Percentiles rank a stretch among this genome's conserved stretches.
These are phyloP conservation scores for Oemleria cerasiformis DNA, from an alignment of 306 rosid species.

Conservation along the genomic window DNA sequence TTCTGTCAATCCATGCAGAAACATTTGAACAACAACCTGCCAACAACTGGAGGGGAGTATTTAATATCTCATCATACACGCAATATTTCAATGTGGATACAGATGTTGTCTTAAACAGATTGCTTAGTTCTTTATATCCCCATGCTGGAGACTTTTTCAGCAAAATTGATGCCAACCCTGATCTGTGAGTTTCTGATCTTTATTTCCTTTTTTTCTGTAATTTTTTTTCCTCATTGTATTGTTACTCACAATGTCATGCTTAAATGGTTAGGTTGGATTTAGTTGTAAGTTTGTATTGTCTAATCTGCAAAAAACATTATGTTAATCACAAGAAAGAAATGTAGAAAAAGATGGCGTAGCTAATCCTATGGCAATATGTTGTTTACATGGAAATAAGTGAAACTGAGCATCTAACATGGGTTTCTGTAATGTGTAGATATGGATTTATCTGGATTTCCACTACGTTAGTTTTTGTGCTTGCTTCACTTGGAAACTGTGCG, in stretches of 20 bases:
- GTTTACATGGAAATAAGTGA: conserved; percentile 4
- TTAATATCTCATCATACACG: conserved; percentile 72
- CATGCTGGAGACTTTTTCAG: conserved; percentile 72
- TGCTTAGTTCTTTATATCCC: conserved; percentile 81
- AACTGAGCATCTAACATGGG: conserved; percentile 20
- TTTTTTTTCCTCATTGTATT: neutral
- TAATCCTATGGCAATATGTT: neutral
- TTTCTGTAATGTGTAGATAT: conserved; percentile 30
- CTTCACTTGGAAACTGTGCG: conserved; percentile 88
- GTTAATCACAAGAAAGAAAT: neutral
- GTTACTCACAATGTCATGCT: neutral
- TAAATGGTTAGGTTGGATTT: neutral
- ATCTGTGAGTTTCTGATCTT: conserved; percentile 61
- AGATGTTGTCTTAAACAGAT: conserved; percentile 69
- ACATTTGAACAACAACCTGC: conserved; percentile 84
- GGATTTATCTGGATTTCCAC: conserved; percentile 96
- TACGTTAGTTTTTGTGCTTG: conserved; percentile 82
- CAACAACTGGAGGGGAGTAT: conserved; percentile 85
- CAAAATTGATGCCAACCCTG: conserved; percentile 97
- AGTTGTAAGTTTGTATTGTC: conserved; percentile 6
- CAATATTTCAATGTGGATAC: conserved; percentile 94
- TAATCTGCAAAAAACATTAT: neutral
- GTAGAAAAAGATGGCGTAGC: neutral
- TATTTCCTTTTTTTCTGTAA: neutral
- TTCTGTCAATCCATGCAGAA: conserved; percentile 44